phyloP scores from a whole-genome alignment of 139 green algal genomes.

The Marvania coccoides region DNA sequence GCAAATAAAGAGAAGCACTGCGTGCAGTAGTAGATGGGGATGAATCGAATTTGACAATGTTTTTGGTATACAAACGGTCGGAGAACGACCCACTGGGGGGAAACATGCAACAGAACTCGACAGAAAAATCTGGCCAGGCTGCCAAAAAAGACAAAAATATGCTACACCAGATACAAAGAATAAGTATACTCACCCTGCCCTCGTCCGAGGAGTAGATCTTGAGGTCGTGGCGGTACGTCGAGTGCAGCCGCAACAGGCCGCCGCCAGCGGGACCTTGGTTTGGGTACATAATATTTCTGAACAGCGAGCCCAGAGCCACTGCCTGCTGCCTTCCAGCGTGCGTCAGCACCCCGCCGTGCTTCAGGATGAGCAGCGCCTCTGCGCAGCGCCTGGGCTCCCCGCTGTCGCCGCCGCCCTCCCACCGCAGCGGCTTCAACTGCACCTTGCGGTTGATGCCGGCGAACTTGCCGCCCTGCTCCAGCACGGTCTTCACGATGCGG shows the following conservation, averaged over 20 bases:
- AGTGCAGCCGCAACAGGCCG: constrained; percentile 95
- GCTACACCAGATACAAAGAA: too few relatives aligned
- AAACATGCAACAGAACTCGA: background rate
- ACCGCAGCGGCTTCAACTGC: constrained; percentile 86
- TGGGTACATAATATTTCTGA: constrained; percentile 96
- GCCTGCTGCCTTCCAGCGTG: constrained; percentile 80
- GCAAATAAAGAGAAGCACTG: too few relatives aligned
- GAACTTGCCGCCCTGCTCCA: constrained; percentile 76
- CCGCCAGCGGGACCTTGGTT: constrained; percentile 44
- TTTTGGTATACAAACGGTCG: too few relatives aligned
- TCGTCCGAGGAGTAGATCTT: constrained; percentile 98
- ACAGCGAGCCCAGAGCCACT: constrained; percentile 83
- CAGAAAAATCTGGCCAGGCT: too few relatives aligned
- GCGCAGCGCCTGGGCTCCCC: constrained; percentile 13
- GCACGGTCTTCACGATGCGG: constrained; percentile 75
- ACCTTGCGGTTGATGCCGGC: constrained; percentile 97
- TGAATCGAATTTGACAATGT: too few relatives aligned
- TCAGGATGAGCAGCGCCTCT: constrained; percentile 72
- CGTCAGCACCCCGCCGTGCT: constrained; percentile 82
- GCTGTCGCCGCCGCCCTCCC: constrained; percentile 4
- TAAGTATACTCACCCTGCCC: too few relatives aligned
- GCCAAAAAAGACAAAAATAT: too few relatives aligned
- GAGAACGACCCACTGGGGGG: background rate
- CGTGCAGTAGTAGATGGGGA: too few relatives aligned
- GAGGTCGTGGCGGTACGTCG: constrained; percentile 96